Conservation (phyloP, 257 asterid genomes). For the Solanum virginianum region DNA sequence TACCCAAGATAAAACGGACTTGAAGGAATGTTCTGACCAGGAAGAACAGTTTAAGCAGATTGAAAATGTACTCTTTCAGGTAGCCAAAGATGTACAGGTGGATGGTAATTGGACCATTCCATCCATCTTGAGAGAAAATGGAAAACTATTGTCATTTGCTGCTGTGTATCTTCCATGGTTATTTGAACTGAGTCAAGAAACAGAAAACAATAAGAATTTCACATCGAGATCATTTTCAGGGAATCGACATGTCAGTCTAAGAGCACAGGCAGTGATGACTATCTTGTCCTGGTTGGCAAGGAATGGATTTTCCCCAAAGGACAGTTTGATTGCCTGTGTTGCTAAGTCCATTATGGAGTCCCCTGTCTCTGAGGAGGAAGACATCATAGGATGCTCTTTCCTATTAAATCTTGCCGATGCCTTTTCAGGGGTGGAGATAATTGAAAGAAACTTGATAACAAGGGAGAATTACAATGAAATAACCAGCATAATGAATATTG, state of each 20-base stretch:
- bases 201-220: constrained; percentile 32
- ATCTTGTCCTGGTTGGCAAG: constrained; percentile 77
- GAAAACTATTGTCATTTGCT: constrained; percentile 59
- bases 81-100: neutral
- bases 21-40: constrained; percentile 23
- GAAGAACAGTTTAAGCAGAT: constrained; percentile 34
- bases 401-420: constrained; percentile 80
- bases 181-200: constrained; percentile 47
- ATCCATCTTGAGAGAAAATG: constrained; percentile 48
- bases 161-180: constrained; percentile 76
- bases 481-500: constrained; percentile 79
- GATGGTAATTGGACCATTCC: constrained; percentile 7
- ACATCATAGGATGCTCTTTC: constrained; percentile 68
- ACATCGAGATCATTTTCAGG: constrained; percentile 29
- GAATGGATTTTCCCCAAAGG: constrained; percentile 67
- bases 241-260: constrained; percentile 38
- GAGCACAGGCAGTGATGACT: constrained; percentile 55
- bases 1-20: constrained; percentile 11
- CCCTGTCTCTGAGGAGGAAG: constrained; percentile 79
- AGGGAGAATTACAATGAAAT: constrained; percentile 63
- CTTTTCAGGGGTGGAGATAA: constrained; percentile 48
- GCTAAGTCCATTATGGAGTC: constrained; percentile 82
- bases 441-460: constrained; percentile 62
- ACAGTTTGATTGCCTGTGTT: constrained; percentile 62
- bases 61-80: constrained; percentile 37